A percentile compares a stretch with the other conserved stretches of the same genome.
These are phyloP conservation scores for Chalciporus pseudorubinellus DNA, from an alignment of 768 basidiomycete genomes.

Conservation along the genomic window DNA sequence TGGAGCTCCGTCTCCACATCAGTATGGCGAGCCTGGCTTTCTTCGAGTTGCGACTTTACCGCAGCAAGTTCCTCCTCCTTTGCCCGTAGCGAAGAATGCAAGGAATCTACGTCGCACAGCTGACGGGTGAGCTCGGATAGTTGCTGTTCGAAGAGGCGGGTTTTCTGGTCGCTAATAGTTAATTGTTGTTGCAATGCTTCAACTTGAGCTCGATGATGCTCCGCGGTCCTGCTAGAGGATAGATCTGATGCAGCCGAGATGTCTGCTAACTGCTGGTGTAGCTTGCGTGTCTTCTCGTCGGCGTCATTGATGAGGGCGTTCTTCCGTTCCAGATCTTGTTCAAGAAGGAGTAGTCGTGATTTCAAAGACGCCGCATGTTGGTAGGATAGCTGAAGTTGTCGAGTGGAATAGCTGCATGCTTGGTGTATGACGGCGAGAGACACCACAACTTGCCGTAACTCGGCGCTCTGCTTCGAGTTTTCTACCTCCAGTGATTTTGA, in stretches of 20 bases:
- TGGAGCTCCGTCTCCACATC: conserved; percentile 31
- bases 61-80: conserved; percentile 35
- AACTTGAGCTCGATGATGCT: background rate
- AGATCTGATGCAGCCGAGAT: background rate
- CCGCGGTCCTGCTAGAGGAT: background rate
- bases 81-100: conserved; percentile 39
- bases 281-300: conserved; percentile 9
- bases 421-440: conserved; percentile 23
- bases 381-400: conserved; percentile 11
- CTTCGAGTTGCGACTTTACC: conserved; percentile 33
- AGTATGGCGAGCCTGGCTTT: conserved; percentile 35
- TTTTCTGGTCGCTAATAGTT: background rate
- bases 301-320: background rate
- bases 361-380: conserved; percentile 12
- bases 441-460: conserved; percentile 19
- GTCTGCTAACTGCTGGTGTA: conserved; percentile 13
- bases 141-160: background rate
- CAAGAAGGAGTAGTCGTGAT: conserved; percentile 13
- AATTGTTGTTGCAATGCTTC: conserved; percentile 5
- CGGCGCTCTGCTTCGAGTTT: conserved; percentile 2
- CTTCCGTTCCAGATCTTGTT: conserved; percentile 17
- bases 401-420: conserved; percentile 14
- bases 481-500: conserved; percentile 13
- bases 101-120: conserved; percentile 32
- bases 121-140: conserved; percentile 2